Evolutionary conservation across 2,329 filamentous ascomycete genomes (phyloP), one percentile per base, ranked within the genome.

Genomic region (Lasiodiplodia hormozganensis): DNA sequence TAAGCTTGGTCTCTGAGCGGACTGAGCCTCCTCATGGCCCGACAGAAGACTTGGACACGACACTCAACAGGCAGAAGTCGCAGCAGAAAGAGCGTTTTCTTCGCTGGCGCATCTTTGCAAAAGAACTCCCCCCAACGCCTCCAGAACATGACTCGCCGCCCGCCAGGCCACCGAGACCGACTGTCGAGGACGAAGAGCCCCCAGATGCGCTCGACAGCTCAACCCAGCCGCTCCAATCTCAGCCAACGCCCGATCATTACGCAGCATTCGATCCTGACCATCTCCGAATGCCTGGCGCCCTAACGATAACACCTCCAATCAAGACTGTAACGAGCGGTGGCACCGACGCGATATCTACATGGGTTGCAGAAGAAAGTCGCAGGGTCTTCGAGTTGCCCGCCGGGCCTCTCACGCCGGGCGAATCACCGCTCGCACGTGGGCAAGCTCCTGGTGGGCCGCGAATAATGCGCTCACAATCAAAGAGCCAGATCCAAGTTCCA

Each of bases 241-340:
- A 67, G 40, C 65, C 54, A 14, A 38, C 31, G 4, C 25, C 57
- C 2, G 62, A 57, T 10, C 66, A 68, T 38, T 68, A 62, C 14
- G 66, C 66, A 4, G 66, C 66, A 3, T 68, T 68, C 18, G 66
- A 68, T 23, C 66, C 66, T 1, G 66, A 68, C 23, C 56, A 62
- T 28, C 38, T 68, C 10, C 66, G 66, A 34, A 47, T 68, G 38
- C 56, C 66, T 1, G 66, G 66, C 16, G 66, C 66, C 4, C 47
- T 62, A 8, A 23, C 34, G 10, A 53, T 62, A 8, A 62, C 56
- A 4, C 66, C 66, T 18, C 66, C 66, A 18, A 25, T 49, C 23
- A 54, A 62, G 36, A 68, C 66, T 6, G 57, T 43, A 3, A 68
- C 66, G n/a, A 68, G 18, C 11, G 49, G 7, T 7, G 66, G 66